Evolutionary conservation across 495 filamentous ascomycete genomes (phyloP).

Genomic region (Bathelium albidoporum): DNA sequence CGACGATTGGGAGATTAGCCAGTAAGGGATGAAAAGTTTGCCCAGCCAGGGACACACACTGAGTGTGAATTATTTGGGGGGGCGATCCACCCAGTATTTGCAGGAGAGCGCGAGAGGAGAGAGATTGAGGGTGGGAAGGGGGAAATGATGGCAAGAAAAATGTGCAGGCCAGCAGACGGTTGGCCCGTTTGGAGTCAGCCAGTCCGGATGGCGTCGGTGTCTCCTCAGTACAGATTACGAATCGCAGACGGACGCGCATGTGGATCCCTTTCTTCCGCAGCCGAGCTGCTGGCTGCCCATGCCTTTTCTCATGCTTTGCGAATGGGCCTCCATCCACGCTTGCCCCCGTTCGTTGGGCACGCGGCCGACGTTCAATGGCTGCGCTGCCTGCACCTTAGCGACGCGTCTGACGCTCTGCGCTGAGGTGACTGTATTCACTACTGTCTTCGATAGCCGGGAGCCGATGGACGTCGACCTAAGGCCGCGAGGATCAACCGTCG

Average conservation of each 20-base stretch:
- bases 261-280: not conserved
- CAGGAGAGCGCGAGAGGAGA: not conserved
- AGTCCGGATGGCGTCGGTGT: not conserved
- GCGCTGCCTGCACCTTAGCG: not conserved
- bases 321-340: not conserved
- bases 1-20: not conserved
- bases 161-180: not conserved
- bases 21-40: not conserved
- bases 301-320: not conserved
- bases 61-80: not conserved
- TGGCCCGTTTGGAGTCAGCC: not conserved
- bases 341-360: not conserved
- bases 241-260: not conserved
- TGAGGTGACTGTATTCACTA: not conserved
- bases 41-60: not conserved
- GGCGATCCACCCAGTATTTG: not conserved
- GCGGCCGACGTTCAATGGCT: not conserved
- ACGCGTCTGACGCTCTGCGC: not conserved
- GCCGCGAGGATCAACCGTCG: not conserved
- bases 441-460: not conserved
- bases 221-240: constrained; percentile 3
- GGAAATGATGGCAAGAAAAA: not conserved
- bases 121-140: not conserved
- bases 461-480: not conserved
- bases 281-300: not conserved